These are phyloP conservation scores for Ogataea henricii DNA, from an alignment of 805 yeast species.

Conservation along the genomic window DNA sequence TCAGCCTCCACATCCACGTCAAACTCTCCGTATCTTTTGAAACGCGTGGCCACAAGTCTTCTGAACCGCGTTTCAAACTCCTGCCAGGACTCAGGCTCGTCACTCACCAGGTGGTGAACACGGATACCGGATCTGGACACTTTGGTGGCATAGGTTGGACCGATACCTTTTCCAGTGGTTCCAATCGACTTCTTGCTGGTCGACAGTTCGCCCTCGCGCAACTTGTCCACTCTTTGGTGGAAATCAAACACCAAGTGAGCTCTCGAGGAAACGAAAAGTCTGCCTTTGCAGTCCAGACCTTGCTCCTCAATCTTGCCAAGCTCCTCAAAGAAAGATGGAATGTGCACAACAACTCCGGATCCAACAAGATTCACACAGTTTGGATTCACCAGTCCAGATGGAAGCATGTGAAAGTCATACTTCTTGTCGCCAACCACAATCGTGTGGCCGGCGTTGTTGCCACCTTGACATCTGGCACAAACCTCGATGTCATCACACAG, in stretches of 20 bases:
- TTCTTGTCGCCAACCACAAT: conserved; percentile 86
- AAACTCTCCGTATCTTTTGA: conserved; percentile 89
- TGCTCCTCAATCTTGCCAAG: conserved; percentile 76
- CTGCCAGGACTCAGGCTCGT: conserved; percentile 89
- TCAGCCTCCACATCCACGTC: conserved; percentile 85
- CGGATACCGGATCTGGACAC: conserved; percentile 96
- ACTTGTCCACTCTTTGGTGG: conserved; percentile 95
- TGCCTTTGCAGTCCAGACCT: conserved; percentile 73
- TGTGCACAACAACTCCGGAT: conserved; percentile 93
- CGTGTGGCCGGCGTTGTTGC: conserved; percentile 99
- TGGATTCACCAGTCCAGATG: conserved; percentile 95
- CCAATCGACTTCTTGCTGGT: conserved; percentile 85
- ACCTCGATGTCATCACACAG: conserved; percentile 94
- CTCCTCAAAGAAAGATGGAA: conserved; percentile 91
- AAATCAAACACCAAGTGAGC: conserved; percentile 97
- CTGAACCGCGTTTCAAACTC: conserved; percentile 79
- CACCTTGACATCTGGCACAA: conserved; percentile 98
- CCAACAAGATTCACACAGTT: conserved; percentile 89
- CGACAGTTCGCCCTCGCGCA: conserved; percentile 89
- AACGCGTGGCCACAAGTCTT: conserved; percentile 78
- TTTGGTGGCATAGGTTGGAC: conserved; percentile 96
- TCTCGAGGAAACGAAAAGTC: conserved; percentile 87
- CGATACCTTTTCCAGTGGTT: conserved; percentile 98
- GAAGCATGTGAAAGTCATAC: conserved; percentile 98
- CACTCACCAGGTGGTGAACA: conserved; percentile 91